Evolutionary conservation across 1,284 basidiomycete genomes (phyloP).

Genomic region (Ganoderma meredithae): DNA sequence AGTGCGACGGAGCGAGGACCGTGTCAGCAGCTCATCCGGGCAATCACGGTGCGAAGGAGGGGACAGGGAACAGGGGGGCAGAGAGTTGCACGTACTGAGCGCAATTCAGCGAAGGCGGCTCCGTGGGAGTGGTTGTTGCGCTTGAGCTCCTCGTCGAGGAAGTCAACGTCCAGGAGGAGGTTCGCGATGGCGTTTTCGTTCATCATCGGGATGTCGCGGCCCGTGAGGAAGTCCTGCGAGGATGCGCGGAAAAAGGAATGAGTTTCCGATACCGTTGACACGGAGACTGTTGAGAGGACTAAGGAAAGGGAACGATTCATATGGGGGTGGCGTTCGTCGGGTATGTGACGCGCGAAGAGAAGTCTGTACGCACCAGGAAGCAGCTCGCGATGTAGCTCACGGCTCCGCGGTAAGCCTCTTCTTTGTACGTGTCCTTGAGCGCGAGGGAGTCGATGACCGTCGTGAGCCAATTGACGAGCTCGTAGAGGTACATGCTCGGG

Average conservation of each 20-base stretch:
- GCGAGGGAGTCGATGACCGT: constrained; percentile 95
- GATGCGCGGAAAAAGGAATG: constrained; percentile 7
- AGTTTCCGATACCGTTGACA: constrained; percentile 10
- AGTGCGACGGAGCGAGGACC: constrained; percentile 20
- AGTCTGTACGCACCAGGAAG: constrained; percentile 69
- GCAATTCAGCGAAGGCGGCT: constrained; percentile 84
- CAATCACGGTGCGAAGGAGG: constrained; percentile 18
- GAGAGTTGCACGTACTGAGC: constrained; percentile 63
- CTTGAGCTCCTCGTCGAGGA: constrained; percentile 85
- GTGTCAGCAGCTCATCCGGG: constrained; percentile 17
- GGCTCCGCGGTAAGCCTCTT: constrained; percentile 88
- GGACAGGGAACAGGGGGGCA: neutral
- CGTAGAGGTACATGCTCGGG: constrained; percentile 93
- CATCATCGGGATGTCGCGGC: constrained; percentile 79
- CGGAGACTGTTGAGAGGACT: constrained; percentile 4
- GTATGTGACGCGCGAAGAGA: neutral
- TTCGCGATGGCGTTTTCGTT: constrained; percentile 91
- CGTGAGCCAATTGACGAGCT: constrained; percentile 95
- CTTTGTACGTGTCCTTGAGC: constrained; percentile 86
- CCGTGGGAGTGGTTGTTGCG: constrained; percentile 74
- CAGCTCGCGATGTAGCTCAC: constrained; percentile 87
- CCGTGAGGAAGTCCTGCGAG: constrained; percentile 79
- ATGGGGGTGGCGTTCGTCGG: neutral
- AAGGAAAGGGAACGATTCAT: neutral
- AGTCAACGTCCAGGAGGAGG: constrained; percentile 83